These are phyloP conservation scores for Kazachstania psychrophila DNA, from an alignment of 805 yeast genomes.

Conservation along the genomic window DNA sequence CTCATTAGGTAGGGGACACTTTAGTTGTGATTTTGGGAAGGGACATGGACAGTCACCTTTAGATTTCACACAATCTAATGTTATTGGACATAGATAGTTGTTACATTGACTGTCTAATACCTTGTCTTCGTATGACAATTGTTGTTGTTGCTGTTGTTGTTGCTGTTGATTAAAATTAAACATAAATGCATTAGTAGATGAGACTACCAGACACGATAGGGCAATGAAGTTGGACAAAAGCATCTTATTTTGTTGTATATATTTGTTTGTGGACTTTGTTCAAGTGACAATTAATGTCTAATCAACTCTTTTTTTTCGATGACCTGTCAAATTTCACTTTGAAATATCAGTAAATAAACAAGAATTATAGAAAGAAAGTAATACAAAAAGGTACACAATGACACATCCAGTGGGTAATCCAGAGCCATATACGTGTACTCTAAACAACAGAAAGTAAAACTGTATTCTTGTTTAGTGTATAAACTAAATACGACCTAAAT, in stretches of 20 bases:
- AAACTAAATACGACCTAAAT: too few relatives aligned
- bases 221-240: not conserved
- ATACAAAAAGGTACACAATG: too few relatives aligned
- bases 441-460: too few relatives aligned
- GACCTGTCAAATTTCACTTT: too few relatives aligned
- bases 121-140: conserved; percentile 30
- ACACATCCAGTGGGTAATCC: too few relatives aligned
- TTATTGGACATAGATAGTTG: conserved; percentile 72
- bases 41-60: conserved; percentile 83
- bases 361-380: too few relatives aligned
- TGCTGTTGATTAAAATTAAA: conserved; percentile 37
- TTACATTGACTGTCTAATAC: conserved; percentile 42
- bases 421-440: too few relatives aligned
- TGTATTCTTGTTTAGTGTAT: too few relatives aligned
- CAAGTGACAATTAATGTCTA: too few relatives aligned
- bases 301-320: too few relatives aligned
- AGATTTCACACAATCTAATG: conserved; percentile 62
- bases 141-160: conserved; percentile 31
- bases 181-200: conserved; percentile 18
- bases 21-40: conserved; percentile 73
- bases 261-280: too few relatives aligned
- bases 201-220: not conserved
- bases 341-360: too few relatives aligned
- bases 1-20: conserved; percentile 62
- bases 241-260: not conserved